Base-by-base conservation (phyloP, 371 early-diverging fungal species). In the Zychaea mexicana region DNA sequence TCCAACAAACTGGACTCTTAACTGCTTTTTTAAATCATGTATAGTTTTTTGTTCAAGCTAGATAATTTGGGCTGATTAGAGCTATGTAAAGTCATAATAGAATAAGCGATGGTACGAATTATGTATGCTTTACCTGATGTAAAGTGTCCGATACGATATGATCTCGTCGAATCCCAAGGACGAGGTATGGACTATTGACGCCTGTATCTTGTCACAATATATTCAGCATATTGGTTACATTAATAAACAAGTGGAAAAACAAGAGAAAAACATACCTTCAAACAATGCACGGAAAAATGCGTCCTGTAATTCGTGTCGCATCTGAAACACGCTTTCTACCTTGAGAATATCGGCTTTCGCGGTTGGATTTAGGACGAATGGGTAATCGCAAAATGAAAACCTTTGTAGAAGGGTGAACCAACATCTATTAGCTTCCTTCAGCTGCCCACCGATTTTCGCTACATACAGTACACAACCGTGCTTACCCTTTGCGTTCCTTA, bases 241-340 rank as follows among this genome's bases (percentile, higher is more conserved):
- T n/a, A n/a, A n/a, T n/a, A 38, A 3, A 1, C 42, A 17, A 7
- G 1, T 42, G 22, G 22, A 26, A 27, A 49, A 13, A 9, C 13
- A 22, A 13, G 28, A 19, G 28, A 15, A 60, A 26, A 53, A 8
- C 1, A 27, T 67, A 77, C 80, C 83, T 76, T 79, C 78, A 73
- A 95, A 94, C 82, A 95, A 79, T n/a, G 94, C 92, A 24, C 94
- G 73, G 67, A 95, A 95, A 67, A 94, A 94, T 17, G 96, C 86
- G 78, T 85, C 81, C 52, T 85, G 85, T 1, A 85, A 71, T 61
- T 86, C 85, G 13, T 85, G 84, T 42, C 93, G 76, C 92, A 93
- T 94, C 52, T 87, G 85, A 65, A 91, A 85, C 65, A 92, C 88
- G 52, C 88, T 88, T 62, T 95, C 95, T 13, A 91, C 86, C 60